These are phyloP conservation scores for Stagonosporopsis rhizophila DNA, from an alignment of 2,329 filamentous ascomycete species.

Conservation along the genomic window DNA sequence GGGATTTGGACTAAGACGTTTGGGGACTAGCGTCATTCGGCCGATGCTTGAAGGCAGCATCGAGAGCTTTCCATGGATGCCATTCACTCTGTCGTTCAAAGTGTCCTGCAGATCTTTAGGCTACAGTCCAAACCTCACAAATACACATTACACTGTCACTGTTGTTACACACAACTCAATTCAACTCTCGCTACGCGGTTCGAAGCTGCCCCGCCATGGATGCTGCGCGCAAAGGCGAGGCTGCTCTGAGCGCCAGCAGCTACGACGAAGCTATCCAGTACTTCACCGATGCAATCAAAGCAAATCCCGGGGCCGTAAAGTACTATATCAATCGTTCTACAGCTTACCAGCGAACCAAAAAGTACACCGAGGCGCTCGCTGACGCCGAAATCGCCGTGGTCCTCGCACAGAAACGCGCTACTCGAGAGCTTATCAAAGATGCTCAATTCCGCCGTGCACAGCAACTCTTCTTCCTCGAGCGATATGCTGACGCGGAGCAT, in stretches of 20 bases:
- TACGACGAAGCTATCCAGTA: slow-evolving; percentile 71
- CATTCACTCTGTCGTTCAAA: neutral
- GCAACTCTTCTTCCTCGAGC: slow-evolving; percentile 71
- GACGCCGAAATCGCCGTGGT: slow-evolving; percentile 62
- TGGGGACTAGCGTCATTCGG: neutral
- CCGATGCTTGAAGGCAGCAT: neutral
- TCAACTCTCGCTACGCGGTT: neutral
- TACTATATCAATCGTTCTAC: slow-evolving; percentile 86
- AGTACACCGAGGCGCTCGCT: slow-evolving; percentile 56
- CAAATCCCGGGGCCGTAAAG: slow-evolving; percentile 70
- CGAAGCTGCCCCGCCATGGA: slow-evolving; percentile 55
- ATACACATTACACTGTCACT: neutral
- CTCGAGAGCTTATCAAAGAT: slow-evolving; percentile 77
- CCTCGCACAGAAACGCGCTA: slow-evolving; percentile 74
- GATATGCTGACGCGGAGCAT: slow-evolving; percentile 76
- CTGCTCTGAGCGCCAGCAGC: slow-evolving; percentile 67
- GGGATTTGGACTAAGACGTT: neutral
- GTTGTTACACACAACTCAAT: neutral
- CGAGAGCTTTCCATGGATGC: slow-evolving; percentile 18
- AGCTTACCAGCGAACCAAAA: slow-evolving; percentile 71
- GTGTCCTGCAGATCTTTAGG: neutral
- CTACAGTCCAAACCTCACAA: neutral
- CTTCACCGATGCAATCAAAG: slow-evolving; percentile 70
- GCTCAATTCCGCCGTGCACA: slow-evolving; percentile 83
- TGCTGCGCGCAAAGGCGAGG: slow-evolving; percentile 63